Conservation (phyloP, 805 yeast species). For the Wickerhamiella lipophila region DNA sequence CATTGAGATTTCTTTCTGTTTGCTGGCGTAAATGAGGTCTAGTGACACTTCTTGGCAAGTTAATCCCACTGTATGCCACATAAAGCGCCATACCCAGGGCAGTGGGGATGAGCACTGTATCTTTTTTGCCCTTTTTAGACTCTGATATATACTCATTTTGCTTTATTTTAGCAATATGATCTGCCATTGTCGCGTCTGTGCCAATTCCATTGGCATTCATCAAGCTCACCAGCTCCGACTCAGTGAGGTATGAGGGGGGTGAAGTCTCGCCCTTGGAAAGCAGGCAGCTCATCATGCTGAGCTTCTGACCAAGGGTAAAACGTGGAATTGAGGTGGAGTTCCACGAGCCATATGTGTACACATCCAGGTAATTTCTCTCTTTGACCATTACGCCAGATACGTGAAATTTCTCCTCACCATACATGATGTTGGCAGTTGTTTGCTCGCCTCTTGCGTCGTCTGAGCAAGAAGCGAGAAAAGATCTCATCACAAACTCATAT, state of each 20-base stretch:
- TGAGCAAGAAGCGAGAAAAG: conserved; percentile 86
- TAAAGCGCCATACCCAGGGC: conserved; percentile 74
- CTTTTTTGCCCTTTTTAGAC: conserved; percentile 11
- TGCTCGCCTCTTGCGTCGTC: conserved; percentile 72
- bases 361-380: conserved; percentile 65
- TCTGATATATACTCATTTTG: conserved; percentile 53
- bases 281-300: conserved; percentile 44
- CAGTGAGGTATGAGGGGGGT: conserved; percentile 78
- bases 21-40: conserved; percentile 78
- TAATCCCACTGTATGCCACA: conserved; percentile 74
- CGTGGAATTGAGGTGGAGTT: conserved; percentile 48
- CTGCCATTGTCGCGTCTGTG: conserved; percentile 98
- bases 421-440: conserved; percentile 48
- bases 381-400: conserved; percentile 64
- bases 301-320: conserved; percentile 43
- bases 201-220: conserved; percentile 98
- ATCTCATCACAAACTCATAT: conserved; percentile 73
- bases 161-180: conserved; percentile 76
- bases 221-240: conserved; percentile 75
- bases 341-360: conserved; percentile 75
- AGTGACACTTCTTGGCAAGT: conserved; percentile 62
- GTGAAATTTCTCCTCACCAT: conserved; percentile 67
- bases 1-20: conserved; percentile 53
- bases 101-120: conserved; percentile 51
- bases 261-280: conserved; percentile 64